Percentiles rank a stretch among this genome's conserved stretches.
phyloP scores from a whole-genome alignment of 441 rosid genomes.

The Eugenia klotzschiana region DNA sequence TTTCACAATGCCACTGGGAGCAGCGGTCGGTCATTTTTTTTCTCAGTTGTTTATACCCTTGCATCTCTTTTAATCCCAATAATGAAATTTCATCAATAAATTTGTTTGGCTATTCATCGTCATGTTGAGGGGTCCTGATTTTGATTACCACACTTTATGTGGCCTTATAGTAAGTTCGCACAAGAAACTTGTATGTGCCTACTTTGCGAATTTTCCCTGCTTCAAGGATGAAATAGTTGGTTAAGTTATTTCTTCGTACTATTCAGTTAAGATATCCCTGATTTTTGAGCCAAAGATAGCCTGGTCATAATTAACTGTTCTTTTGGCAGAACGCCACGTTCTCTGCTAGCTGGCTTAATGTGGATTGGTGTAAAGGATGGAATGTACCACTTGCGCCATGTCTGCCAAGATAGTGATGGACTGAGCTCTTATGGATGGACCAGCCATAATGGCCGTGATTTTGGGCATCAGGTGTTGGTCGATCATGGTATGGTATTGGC shows the following conservation, averaged over 20 bases:
- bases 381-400: conserved; percentile 57
- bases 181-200: neutral
- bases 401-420: conserved; percentile 80
- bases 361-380: conserved; percentile 86
- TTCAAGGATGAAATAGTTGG: neutral
- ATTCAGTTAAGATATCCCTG: neutral
- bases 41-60: neutral
- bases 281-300: neutral
- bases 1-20: neutral
- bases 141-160: neutral
- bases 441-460: conserved; percentile 83
- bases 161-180: neutral
- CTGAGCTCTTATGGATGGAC: conserved; percentile 77
- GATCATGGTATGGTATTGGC: conserved; percentile 60
- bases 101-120: neutral
- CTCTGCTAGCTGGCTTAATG: conserved; percentile 91
- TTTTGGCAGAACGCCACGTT: conserved; percentile 56
- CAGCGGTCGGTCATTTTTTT: neutral
- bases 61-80: neutral
- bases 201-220: neutral
- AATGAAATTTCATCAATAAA: neutral
- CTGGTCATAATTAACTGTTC: neutral
- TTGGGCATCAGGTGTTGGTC: conserved; percentile 62
- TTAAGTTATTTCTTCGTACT: neutral
- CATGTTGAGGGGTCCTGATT: neutral